Conservation (phyloP, 1,284 basidiomycete genomes). For the Cutaneotrichosporon dermatis region DNA sequence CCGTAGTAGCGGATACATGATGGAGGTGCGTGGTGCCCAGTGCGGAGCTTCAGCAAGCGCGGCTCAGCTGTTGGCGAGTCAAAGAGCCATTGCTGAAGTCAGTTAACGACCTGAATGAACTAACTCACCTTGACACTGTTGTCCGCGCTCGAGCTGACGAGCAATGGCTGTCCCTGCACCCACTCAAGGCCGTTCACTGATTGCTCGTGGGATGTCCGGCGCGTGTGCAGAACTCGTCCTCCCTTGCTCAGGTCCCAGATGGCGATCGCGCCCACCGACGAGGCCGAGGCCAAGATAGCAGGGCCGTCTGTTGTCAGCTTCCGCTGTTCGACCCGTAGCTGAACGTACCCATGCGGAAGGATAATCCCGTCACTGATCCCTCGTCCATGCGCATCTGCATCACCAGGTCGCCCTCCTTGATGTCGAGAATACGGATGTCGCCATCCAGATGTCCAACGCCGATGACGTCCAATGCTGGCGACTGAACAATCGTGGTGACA, state of each 20-base stretch:
- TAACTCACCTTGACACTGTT: conserved; percentile 79
- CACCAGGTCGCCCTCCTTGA: conserved; percentile 80
- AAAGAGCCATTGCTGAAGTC: conserved; percentile 87
- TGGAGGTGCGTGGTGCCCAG: conserved; percentile 87
- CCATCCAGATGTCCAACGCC: conserved; percentile 87
- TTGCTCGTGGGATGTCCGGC: conserved; percentile 81
- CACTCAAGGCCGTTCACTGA: conserved; percentile 75
- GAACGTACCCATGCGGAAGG: conserved; percentile 74
- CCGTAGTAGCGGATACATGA: conserved; percentile 93
- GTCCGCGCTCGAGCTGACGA: conserved; percentile 82
- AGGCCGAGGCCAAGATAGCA: conserved; percentile 76
- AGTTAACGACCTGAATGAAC: neutral
- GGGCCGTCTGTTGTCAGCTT: conserved; percentile 62
- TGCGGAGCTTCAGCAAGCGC: conserved; percentile 81
- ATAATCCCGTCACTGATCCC: conserved; percentile 66
- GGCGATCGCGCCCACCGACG: conserved; percentile 79
- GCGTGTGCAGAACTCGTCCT: conserved; percentile 73
- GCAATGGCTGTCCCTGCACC: conserved; percentile 82
- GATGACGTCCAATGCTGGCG: conserved; percentile 92
- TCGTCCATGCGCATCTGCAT: conserved; percentile 81
- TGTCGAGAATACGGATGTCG: conserved; percentile 81
- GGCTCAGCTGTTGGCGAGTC: conserved; percentile 83
- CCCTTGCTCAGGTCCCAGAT: conserved; percentile 84
- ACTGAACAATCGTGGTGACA: conserved; percentile 78
- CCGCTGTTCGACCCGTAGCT: conserved; percentile 29